phyloP scores from a whole-genome alignment of 768 basidiomycete species.

The Cytidiella melzeri region DNA sequence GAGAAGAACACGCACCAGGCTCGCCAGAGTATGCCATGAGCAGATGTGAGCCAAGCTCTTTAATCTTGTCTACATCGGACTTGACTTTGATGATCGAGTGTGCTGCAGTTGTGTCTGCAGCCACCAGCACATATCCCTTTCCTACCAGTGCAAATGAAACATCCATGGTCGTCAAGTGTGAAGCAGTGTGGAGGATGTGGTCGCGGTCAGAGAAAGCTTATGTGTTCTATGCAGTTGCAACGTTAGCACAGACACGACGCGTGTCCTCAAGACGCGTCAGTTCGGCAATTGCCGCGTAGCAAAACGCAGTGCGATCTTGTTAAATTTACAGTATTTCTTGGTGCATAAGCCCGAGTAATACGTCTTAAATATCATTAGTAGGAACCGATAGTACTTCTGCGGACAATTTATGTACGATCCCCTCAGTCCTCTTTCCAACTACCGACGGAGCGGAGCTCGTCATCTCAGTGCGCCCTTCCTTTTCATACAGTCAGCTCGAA shows the following conservation, averaged over 20 bases:
- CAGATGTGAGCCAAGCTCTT: constrained; percentile 81
- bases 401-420: not conserved
- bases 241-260: constrained; percentile 7
- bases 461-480: not conserved
- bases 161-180: constrained; percentile 51
- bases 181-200: constrained; percentile 1
- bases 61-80: constrained; percentile 94
- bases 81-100: constrained; percentile 98
- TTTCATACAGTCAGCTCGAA: not conserved
- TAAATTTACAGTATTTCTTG: not conserved
- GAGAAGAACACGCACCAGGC: constrained; percentile 68
- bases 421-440: not conserved
- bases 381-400: not conserved
- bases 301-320: not conserved
- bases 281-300: constrained; percentile 9
- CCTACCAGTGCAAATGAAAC: constrained; percentile 87
- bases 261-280: constrained; percentile 13
- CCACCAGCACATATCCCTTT: constrained; percentile 90
- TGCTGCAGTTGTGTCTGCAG: constrained; percentile 83
- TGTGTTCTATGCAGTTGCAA: too few relatives aligned
- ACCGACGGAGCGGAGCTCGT: not conserved
- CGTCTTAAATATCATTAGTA: not conserved
- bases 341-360: not conserved
- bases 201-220: not conserved
- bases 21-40: constrained; percentile 95